Conservation (phyloP, 495 filamentous ascomycete species). For the Lophiotrema nucula region DNA sequence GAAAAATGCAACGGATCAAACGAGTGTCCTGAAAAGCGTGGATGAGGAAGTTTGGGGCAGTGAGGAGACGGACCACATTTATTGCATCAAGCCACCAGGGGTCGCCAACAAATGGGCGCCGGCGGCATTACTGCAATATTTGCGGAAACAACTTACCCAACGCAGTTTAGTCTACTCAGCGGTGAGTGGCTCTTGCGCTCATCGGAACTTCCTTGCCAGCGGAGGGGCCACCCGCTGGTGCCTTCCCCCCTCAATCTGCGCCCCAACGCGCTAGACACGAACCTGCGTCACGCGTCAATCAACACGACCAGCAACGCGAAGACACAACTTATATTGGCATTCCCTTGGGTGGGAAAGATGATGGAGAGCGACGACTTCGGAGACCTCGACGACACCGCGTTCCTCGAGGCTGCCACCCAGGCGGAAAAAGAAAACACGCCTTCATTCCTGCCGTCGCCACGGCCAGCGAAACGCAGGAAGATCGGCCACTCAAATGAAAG, state of each 20-base stretch:
- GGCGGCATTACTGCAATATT: neutral
- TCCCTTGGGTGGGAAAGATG: slow-evolving; percentile 25
- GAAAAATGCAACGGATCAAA: slow-evolving; percentile 2
- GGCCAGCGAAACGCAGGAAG: slow-evolving; percentile 25
- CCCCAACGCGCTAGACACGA: slow-evolving; percentile 16
- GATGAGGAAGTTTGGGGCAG: neutral
- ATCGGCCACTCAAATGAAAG: slow-evolving; percentile 18
- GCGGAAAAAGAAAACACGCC: slow-evolving; percentile 29
- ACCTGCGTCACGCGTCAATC: slow-evolving; percentile 11
- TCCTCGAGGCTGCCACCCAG: slow-evolving; percentile 39
- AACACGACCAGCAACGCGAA: neutral
- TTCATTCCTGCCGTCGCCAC: slow-evolving; percentile 26
- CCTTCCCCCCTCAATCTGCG: neutral
- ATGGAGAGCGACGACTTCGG: slow-evolving; percentile 40
- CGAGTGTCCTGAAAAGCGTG: slow-evolving; percentile 23
- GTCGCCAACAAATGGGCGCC: neutral
- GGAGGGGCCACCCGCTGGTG: too few relatives aligned
- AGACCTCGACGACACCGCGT: slow-evolving; percentile 36
- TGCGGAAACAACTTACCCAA: neutral
- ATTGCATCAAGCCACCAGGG: neutral
- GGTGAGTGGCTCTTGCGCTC: too few relatives aligned
- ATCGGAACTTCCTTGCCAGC: too few relatives aligned
- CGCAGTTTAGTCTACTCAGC: too few relatives aligned
- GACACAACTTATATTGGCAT: neutral
- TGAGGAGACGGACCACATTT: neutral